These are phyloP conservation scores for Omphalea diandra DNA, from an alignment of 441 rosid genomes.

Conservation along the genomic window DNA sequence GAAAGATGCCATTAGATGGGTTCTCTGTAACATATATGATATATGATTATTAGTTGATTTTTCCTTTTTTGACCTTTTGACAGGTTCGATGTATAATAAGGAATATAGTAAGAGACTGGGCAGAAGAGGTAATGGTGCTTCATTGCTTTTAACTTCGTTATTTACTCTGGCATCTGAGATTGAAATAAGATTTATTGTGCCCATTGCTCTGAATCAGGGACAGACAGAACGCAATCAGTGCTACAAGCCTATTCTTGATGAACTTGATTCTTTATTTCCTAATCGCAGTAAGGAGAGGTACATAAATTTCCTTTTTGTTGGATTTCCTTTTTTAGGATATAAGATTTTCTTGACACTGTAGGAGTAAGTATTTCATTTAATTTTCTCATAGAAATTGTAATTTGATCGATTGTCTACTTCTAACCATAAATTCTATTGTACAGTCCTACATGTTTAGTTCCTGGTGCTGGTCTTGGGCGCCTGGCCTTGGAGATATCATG, in stretches of 20 bases:
- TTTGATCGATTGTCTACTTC: neutral
- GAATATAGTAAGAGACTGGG: slow-evolving; percentile 99
- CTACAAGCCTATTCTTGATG: slow-evolving; percentile 91
- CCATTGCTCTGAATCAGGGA: slow-evolving; percentile 47
- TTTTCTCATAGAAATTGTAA: slow-evolving; percentile 7
- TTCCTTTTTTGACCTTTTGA: slow-evolving; percentile 23
- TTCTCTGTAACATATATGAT: neutral
- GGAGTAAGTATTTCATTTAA: slow-evolving; percentile 1
- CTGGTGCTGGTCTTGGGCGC: slow-evolving; percentile 99
- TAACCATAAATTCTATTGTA: slow-evolving; percentile 29
- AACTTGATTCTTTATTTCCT: slow-evolving; percentile 82
- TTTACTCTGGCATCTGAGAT: slow-evolving; percentile 13
- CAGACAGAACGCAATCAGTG: slow-evolving; percentile 87
- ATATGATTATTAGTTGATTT: neutral
- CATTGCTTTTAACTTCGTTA: neutral
- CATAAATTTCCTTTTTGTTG: neutral
- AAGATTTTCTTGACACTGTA: neutral
- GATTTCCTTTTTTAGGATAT: slow-evolving; percentile 14
- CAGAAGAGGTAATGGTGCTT: slow-evolving; percentile 67
- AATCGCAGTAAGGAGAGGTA: slow-evolving; percentile 71
- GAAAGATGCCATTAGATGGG: neutral
- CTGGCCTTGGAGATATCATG: slow-evolving; percentile 95
- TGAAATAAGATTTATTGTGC: neutral
- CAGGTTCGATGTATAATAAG: slow-evolving; percentile 98
- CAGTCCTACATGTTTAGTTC: slow-evolving; percentile 91